These are phyloP conservation scores for Candida neerlandica DNA, from an alignment of 1,139 yeast genomes.

Conservation along the genomic window DNA sequence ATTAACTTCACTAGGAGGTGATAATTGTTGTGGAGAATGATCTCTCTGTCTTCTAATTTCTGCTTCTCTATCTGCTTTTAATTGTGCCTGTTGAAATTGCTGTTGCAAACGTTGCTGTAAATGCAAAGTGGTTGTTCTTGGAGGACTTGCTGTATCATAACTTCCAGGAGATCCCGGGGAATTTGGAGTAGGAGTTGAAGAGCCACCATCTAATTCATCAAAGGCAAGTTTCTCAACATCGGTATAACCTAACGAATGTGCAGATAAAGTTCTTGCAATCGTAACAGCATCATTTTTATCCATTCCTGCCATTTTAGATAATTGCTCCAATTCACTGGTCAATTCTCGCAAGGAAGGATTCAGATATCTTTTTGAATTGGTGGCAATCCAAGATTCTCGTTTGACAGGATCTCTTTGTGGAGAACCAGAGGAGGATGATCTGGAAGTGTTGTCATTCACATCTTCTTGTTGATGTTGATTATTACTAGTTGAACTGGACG, in stretches of 20 bases:
- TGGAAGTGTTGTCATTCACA: slow-evolving; percentile 10
- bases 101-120: slow-evolving; percentile 21
- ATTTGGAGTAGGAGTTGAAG: slow-evolving; percentile 3
- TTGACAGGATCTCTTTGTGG: slow-evolving; percentile 15
- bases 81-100: slow-evolving; percentile 17
- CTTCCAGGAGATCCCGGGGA: slow-evolving; percentile 9
- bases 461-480: slow-evolving; percentile 1
- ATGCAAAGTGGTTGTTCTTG: slow-evolving; percentile 15
- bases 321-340: slow-evolving; percentile 64
- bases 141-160: slow-evolving; percentile 8
- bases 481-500: slow-evolving; percentile 1
- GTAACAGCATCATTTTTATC: slow-evolving; percentile 76
- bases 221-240: slow-evolving; percentile 52
- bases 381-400: slow-evolving; percentile 17
- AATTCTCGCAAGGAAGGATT: slow-evolving; percentile 68
- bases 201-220: slow-evolving; percentile 30
- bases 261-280: slow-evolving; percentile 68
- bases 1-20: slow-evolving; percentile 6
- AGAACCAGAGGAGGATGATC: slow-evolving; percentile 16
- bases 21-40: background rate
- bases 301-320: slow-evolving; percentile 72
- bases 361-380: slow-evolving; percentile 24
- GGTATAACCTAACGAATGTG: slow-evolving; percentile 59
- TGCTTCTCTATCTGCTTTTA: slow-evolving; percentile 14
- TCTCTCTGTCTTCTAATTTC: slow-evolving; percentile 7